These are phyloP conservation scores for Pestalotiopsis sp. DNA, from an alignment of 2,329 filamentous ascomycete genomes.

Conservation along the genomic window DNA sequence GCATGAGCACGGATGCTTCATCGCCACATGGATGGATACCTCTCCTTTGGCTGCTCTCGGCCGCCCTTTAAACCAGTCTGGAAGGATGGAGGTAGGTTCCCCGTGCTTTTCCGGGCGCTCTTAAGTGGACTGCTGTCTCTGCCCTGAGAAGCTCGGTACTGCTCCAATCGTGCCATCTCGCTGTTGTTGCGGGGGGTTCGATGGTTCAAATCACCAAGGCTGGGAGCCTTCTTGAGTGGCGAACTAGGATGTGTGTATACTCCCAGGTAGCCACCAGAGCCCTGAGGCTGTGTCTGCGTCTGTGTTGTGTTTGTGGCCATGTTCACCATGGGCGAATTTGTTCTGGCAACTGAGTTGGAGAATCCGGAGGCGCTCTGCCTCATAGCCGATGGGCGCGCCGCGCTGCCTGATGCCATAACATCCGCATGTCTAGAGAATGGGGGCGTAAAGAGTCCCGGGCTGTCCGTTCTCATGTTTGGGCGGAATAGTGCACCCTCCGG, in stretches of 20 bases:
- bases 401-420: conserved; percentile 31
- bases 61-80: conserved; percentile 26
- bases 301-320: conserved; percentile 16
- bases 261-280: conserved; percentile 74
- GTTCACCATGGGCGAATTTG: conserved; percentile 21
- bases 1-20: conserved; percentile 15
- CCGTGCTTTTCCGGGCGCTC: conserved; percentile 30
- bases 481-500: conserved; percentile 53
- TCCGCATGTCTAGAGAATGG: conserved; percentile 35
- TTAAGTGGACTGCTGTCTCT: conserved; percentile 31
- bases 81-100: conserved; percentile 22
- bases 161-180: conserved; percentile 63
- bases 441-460: conserved; percentile 47
- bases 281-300: conserved; percentile 14
- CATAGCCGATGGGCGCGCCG: conserved; percentile 44
- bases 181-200: conserved; percentile 60
- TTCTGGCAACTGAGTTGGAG: conserved; percentile 45
- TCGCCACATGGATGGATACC: conserved; percentile 37
- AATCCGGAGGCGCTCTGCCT: conserved; percentile 75
- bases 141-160: conserved; percentile 36
- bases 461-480: conserved; percentile 38
- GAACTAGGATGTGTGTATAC: conserved; percentile 80
- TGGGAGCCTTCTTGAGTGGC: conserved; percentile 76
- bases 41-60: conserved; percentile 27
- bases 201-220: conserved; percentile 59